Conservation (phyloP, 2,329 filamentous ascomycete species). For the Verticillium alfalfae region DNA sequence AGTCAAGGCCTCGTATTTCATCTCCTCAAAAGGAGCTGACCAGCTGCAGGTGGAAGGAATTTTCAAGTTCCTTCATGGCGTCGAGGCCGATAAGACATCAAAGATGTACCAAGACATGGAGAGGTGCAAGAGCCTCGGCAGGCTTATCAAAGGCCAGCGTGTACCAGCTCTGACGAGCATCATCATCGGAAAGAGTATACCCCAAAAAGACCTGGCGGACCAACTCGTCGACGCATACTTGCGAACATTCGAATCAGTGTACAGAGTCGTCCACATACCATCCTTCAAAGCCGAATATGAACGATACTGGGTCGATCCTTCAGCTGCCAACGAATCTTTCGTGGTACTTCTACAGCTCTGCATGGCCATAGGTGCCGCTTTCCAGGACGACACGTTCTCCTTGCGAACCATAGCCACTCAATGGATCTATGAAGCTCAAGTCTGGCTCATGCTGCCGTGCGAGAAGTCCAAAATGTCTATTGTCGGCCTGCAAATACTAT, state of each 20-base stretch:
- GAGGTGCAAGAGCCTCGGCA: slow-evolving; percentile 34
- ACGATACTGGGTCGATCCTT: slow-evolving; percentile 38
- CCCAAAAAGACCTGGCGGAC: slow-evolving; percentile 36
- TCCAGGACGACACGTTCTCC: slow-evolving; percentile 39
- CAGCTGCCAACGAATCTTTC: slow-evolving; percentile 34
- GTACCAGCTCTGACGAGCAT: slow-evolving; percentile 24
- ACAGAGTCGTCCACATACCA: slow-evolving; percentile 52
- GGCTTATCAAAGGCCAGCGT: slow-evolving; percentile 34
- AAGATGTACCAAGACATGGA: slow-evolving; percentile 25
- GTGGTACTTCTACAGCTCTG: slow-evolving; percentile 48
- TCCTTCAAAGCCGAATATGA: slow-evolving; percentile 51
- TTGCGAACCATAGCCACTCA: slow-evolving; percentile 35
- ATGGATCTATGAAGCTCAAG: slow-evolving; percentile 48
- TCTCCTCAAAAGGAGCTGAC: neutral
- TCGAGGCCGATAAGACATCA: slow-evolving; percentile 17
- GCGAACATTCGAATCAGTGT: slow-evolving; percentile 48
- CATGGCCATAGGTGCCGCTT: slow-evolving; percentile 43
- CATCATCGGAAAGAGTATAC: slow-evolving; percentile 32
- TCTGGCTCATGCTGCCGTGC: slow-evolving; percentile 40
- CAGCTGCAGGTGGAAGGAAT: slow-evolving; percentile 15
- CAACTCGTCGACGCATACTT: slow-evolving; percentile 48
- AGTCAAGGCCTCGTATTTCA: neutral
- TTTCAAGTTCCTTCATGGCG: slow-evolving; percentile 13
- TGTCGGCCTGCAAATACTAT: slow-evolving; percentile 43
- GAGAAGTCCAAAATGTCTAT: slow-evolving; percentile 46